Conservation (phyloP, 1,284 basidiomycete genomes). For the Coriolopsis trogii region DNA sequence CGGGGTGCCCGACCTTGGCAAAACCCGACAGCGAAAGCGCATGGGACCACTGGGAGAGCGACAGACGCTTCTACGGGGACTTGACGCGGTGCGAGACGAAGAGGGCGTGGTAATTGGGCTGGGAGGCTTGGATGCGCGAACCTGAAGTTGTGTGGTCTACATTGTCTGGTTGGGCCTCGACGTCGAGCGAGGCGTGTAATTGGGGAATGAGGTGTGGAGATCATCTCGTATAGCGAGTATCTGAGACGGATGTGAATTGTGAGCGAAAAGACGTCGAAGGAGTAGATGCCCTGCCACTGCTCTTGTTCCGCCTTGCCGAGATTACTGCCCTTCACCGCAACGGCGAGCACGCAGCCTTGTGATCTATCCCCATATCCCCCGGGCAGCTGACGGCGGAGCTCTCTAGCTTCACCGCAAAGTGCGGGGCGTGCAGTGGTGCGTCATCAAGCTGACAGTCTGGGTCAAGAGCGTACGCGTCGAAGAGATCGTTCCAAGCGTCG, state of each 20-base stretch:
- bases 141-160: not conserved
- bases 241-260: conserved; percentile 35
- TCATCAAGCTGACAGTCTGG: conserved; percentile 16
- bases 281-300: conserved; percentile 44
- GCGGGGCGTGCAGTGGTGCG: conserved; percentile 25
- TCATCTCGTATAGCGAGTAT: conserved; percentile 61
- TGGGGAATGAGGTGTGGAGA: conserved; percentile 63
- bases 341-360: not conserved
- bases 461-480: conserved; percentile 32
- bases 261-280: not conserved
- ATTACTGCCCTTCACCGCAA: conserved; percentile 50
- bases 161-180: not conserved
- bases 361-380: conserved; percentile 7
- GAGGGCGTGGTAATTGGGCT: conserved; percentile 69
- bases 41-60: conserved; percentile 61
- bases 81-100: conserved; percentile 77
- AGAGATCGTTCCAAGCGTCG: conserved; percentile 43
- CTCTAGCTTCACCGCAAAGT: conserved; percentile 43
- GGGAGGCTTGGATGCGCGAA: too few species aligned
- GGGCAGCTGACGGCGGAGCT: conserved; percentile 36
- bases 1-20: conserved; percentile 75
- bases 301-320: conserved; percentile 54
- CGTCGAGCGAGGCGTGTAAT: conserved; percentile 42
- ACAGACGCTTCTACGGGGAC: conserved; percentile 68
- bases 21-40: conserved; percentile 64